Percentiles rank a stretch among this genome's conserved stretches.
phyloP scores from a whole-genome alignment of 768 basidiomycete genomes.

The Hericium coralloides region DNA sequence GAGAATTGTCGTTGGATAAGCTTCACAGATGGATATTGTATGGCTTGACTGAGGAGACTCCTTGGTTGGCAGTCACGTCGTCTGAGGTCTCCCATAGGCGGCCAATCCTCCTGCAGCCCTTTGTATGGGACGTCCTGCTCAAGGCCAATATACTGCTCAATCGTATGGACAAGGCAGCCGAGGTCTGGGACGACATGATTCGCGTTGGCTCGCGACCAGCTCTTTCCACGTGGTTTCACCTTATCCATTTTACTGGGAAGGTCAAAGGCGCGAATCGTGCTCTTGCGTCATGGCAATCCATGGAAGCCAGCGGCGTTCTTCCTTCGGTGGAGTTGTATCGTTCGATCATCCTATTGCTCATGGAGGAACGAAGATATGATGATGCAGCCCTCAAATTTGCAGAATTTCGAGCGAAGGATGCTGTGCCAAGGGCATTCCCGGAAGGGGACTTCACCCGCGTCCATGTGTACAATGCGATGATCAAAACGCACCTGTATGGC shows the following conservation, averaged over 20 bases:
- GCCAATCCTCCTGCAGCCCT: slow-evolving; percentile 44
- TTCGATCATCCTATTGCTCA: slow-evolving; percentile 57
- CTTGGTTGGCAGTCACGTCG: slow-evolving; percentile 43
- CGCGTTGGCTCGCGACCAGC: slow-evolving; percentile 40
- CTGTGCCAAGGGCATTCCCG: slow-evolving; percentile 15
- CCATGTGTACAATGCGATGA: slow-evolving; percentile 61
- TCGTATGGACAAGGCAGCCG: slow-evolving; percentile 46
- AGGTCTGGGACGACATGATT: slow-evolving; percentile 62
- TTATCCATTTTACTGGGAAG: slow-evolving; percentile 54
- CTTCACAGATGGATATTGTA: slow-evolving; percentile 44
- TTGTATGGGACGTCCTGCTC: slow-evolving; percentile 58
- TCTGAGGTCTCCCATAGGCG: slow-evolving; percentile 28
- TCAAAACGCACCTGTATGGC: slow-evolving; percentile 52
- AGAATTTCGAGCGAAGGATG: slow-evolving; percentile 30
- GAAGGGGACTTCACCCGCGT: slow-evolving; percentile 1
- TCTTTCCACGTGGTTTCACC: slow-evolving; percentile 58
- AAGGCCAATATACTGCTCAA: slow-evolving; percentile 51
- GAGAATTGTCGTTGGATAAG: slow-evolving; percentile 24
- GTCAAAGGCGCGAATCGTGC: slow-evolving; percentile 44
- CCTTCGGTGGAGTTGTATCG: slow-evolving; percentile 62
- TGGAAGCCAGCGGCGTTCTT: slow-evolving; percentile 44
- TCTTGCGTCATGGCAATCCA: slow-evolving; percentile 51
- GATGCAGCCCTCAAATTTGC: slow-evolving; percentile 44
- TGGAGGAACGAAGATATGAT: slow-evolving; percentile 38
- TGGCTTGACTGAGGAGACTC: slow-evolving; percentile 40